Evolutionary conservation across 1,284 basidiomycete species (phyloP), one percentile per base, ranked within the genome.

Genomic region (Heimioporus retisporus): DNA sequence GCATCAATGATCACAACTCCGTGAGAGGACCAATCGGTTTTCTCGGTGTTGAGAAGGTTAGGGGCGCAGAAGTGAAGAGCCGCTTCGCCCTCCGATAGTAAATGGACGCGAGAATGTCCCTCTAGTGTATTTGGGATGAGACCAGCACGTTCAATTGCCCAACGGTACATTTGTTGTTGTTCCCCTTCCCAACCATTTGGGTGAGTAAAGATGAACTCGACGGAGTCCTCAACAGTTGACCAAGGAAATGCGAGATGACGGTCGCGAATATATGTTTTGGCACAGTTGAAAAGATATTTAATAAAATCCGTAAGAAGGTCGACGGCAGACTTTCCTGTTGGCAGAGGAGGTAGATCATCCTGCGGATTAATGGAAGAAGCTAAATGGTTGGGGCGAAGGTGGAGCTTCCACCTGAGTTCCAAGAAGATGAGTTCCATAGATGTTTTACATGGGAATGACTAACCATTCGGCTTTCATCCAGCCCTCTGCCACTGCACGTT

Each of bases 391-490:
- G 59, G 59, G 31, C 48, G 48, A 40, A 58, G 56, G 43, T 58
- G 43, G 40, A 58, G 43, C 19, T 51, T 51, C 50, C 50, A 51
- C 50, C 50, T 51, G 18, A n/a, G n/a, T 51, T 51, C 13, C 50
- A 51, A 19, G n/a, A n/a, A 23, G 19, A 21, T 46, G 44, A 46
- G 19, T 46, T 46, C 44, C 6, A 28, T 28, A 5, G 28, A 46
- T 5, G 14, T 46, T 19, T 46, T 46, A 19, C 44, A 3, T 46
- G 44, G 14, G 44, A 51, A 59, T 8, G 61, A 66, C 73, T 23
- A 64, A 86, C 86, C 86, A 87, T 75, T 86, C 82, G 0, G 83
- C 81, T 44, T 80, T 84, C 1, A 77, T 69, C 77, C 83, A 83
- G 2, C 75, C 75, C 53, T 84, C 79, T 4, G 83, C 82, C 35